A percentile compares a stretch with the other conserved stretches of the same genome.
Evolutionary conservation across 345 rosid genomes (phyloP).

Genomic region (Orychophragmus violaceus): DNA sequence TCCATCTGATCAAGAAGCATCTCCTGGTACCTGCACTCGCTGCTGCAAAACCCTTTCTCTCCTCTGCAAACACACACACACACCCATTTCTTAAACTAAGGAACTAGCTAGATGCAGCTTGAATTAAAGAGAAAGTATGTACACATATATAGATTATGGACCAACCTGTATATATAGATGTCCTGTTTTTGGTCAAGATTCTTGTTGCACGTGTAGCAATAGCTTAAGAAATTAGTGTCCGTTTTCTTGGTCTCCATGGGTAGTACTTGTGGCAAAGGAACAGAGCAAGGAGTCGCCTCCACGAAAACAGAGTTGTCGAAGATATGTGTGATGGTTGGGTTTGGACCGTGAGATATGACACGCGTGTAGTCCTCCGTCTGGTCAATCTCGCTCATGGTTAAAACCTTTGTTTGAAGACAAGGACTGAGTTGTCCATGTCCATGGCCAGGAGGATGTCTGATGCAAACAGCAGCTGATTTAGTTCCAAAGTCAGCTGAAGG

Average conservation of each 20-base stretch:
- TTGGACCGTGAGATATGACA: conserved; percentile 66
- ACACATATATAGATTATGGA: neutral
- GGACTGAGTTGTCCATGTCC: conserved; percentile 21
- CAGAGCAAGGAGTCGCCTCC: conserved; percentile 29
- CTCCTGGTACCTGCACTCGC: conserved; percentile 69
- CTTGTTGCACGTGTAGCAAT: conserved; percentile 63
- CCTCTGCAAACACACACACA: conserved; percentile 47
- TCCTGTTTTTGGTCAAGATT: conserved; percentile 46
- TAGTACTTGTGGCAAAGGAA: neutral
- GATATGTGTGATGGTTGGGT: conserved; percentile 75
- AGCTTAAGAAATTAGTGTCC: conserved; percentile 3
- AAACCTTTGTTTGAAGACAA: conserved; percentile 25
- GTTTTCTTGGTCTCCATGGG: neutral
- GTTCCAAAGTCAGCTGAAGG: conserved; percentile 55
- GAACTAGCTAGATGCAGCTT: neutral
- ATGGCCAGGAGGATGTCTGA: conserved; percentile 12
- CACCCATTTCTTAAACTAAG: neutral
- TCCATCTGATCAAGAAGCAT: conserved; percentile 54
- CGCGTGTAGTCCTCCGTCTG: conserved; percentile 83
- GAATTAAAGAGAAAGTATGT: neutral
- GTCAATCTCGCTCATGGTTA: conserved; percentile 56
- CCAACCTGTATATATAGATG: conserved; percentile 69
- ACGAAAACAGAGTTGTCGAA: conserved; percentile 65
- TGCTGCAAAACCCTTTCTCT: conserved; percentile 78
- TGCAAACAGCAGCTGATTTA: conserved; percentile 23